Evolutionary conservation across 495 filamentous ascomycete species (phyloP).

Genomic region (Trichoderma asperelloides): DNA sequence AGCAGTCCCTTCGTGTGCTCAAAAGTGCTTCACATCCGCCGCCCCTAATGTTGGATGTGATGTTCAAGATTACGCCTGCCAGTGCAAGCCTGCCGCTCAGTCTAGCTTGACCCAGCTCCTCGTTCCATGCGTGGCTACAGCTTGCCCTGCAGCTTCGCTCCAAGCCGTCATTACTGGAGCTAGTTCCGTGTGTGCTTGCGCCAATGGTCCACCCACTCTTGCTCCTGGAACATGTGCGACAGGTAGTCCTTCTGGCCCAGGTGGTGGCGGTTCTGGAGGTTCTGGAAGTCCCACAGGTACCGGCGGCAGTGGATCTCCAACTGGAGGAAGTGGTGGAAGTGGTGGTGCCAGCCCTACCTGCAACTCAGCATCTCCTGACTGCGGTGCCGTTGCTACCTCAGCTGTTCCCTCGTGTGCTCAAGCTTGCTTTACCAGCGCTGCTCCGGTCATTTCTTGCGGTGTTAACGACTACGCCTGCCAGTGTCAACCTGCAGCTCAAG

Average conservation of each 20-base stretch:
- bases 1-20: conserved; percentile 16
- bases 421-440: conserved; percentile 14
- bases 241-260: not conserved
- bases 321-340: not conserved
- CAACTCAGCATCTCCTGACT: conserved; percentile 9
- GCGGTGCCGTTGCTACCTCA: conserved; percentile 11
- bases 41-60: conserved; percentile 13
- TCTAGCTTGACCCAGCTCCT: conserved; percentile 13
- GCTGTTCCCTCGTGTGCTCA: conserved; percentile 16
- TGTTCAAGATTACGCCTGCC: conserved; percentile 14
- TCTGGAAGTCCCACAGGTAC: not conserved
- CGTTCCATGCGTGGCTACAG: conserved; percentile 16
- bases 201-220: not conserved
- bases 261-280: not conserved
- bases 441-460: conserved; percentile 12
- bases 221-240: not conserved
- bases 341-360: not conserved
- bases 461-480: conserved; percentile 15
- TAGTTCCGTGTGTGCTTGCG: conserved; percentile 1
- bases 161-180: conserved; percentile 16
- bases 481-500: conserved; percentile 13
- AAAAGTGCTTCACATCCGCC: conserved; percentile 14
- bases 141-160: conserved; percentile 14
- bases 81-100: conserved; percentile 14
- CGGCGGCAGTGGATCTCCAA: not conserved